Evolutionary conservation across 495 filamentous ascomycete species (phyloP).

Genomic region (Aspergillus funiculosus): DNA sequence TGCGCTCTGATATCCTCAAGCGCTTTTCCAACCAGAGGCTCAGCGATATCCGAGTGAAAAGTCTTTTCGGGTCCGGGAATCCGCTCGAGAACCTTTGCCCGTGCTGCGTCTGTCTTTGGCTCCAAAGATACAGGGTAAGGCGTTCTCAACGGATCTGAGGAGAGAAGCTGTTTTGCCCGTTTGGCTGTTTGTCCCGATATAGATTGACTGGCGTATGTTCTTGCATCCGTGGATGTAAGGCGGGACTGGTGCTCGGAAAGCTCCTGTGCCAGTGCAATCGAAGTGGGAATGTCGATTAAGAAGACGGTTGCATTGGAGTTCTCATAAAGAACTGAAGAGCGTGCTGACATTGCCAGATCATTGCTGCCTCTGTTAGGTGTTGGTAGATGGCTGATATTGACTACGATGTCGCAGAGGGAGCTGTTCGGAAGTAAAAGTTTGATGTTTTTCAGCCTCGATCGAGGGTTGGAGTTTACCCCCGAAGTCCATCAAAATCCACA

Average conservation of each 20-base stretch:
- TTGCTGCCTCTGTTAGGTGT: no score
- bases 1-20: constrained; percentile 26
- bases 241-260: constrained; percentile 15
- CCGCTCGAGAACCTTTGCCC: constrained; percentile 29
- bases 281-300: constrained; percentile 60
- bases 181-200: background rate
- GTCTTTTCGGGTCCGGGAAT: constrained; percentile 25
- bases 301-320: constrained; percentile 39
- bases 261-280: constrained; percentile 45
- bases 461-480: no score
- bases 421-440: no score
- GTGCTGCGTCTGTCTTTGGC: constrained; percentile 39
- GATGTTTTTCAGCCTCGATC: no score
- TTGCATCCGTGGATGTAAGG: background rate
- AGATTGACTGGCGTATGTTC: background rate
- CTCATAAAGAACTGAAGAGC: constrained; percentile 46
- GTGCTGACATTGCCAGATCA: constrained; percentile 5
- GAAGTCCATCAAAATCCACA: no score
- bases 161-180: constrained; percentile 25
- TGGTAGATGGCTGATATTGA: no score
- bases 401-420: no score
- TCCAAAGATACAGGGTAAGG: constrained; percentile 38
- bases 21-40: constrained; percentile 23
- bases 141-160: constrained; percentile 24
- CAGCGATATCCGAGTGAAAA: constrained; percentile 29